Base-by-base conservation (phyloP, 345 rosid genomes). In the Hibiscus mutabilis region DNA sequence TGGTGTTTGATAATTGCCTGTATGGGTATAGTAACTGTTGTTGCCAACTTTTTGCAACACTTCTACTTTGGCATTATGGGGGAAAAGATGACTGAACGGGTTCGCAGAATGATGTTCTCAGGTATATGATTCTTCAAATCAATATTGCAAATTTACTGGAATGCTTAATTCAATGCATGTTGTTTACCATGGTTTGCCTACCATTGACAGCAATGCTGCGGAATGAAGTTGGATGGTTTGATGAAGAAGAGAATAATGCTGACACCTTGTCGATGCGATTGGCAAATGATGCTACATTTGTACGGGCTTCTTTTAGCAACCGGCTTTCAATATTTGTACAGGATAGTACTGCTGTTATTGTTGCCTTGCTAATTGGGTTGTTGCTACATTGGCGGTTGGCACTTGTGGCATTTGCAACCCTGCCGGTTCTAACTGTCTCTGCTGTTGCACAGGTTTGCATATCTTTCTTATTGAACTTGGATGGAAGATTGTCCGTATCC, bases 41-140 rank as follows among this genome's bases (percentile, higher is more conserved):
- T 92, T 78, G 97, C 99, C 74, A 95, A 95, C 76, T 90, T 95
- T 76, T 83, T 95, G 86, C 99, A 95, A 81, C 99, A 95, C 74
- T 95, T 92, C 80, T 95, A 95, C 82, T 95, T 95, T 72, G 99
- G 99, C 69, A 95, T 95, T 73, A 95, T 95, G 99, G 99, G 99
- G 76, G 99, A 95, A 88, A 92, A 95, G 77, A 92, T 95, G 99
- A 95, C 99, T 1, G 97, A 92, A 77, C 84, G 98, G 67, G 97
- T 95, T 12, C 89, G 99, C 63, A 79, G 97, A 73, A 95, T 95
- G 99, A 95, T 95, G 99, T 95, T 95, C 83, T 92, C 98, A 84
- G 98, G 99, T 92, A 79, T 73, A 71, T 29, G 49, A 63, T 16
- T 25, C 33, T 18, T 49, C 5, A 51, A 52, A 16, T 33, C 22